Percentiles rank a stretch among this genome's conserved stretches.
phyloP scores from a whole-genome alignment of 2,329 filamentous ascomycete species.

The Akanthomyces muscarius region DNA sequence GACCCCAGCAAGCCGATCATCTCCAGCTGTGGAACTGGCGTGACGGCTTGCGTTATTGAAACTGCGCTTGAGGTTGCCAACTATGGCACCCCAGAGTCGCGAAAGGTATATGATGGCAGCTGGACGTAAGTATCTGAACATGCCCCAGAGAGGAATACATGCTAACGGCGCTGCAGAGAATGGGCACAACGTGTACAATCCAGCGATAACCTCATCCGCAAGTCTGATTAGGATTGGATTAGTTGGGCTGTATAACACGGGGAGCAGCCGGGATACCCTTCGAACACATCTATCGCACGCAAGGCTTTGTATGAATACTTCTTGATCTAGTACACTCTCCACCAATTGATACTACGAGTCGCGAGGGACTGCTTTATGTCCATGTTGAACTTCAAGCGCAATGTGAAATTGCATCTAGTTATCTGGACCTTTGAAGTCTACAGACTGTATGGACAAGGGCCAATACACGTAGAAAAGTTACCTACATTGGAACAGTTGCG shows the following conservation, averaged over 20 bases:
- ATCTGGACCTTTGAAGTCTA: not conserved
- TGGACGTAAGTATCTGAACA: constrained; percentile 73
- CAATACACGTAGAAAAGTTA: too few relatives aligned
- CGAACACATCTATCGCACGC: not conserved
- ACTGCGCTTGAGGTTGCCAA: constrained; percentile 77
- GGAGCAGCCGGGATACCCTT: constrained; percentile 10
- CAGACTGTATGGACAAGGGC: too few relatives aligned
- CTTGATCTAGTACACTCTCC: constrained; percentile 15
- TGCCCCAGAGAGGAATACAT: not conserved
- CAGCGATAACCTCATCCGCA: constrained; percentile 59
- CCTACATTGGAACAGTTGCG: not conserved
- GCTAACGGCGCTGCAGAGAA: constrained; percentile 44
- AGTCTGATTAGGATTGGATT: constrained; percentile 35
- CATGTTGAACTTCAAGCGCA: not conserved
- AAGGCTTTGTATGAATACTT: constrained; percentile 13
- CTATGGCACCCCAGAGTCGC: constrained; percentile 61
- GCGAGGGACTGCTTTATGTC: not conserved
- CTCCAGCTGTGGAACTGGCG: constrained; percentile 86
- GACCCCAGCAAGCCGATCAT: constrained; percentile 78
- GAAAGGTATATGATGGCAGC: constrained; percentile 88
- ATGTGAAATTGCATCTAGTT: not conserved
- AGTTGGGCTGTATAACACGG: constrained; percentile 18
- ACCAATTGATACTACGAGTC: constrained; percentile 9
- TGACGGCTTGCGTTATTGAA: constrained; percentile 88
- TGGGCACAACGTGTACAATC: constrained; percentile 64